These are phyloP conservation scores for Neocatenulostroma microsporum DNA, from an alignment of 2,329 filamentous ascomycete genomes.

Conservation along the genomic window DNA sequence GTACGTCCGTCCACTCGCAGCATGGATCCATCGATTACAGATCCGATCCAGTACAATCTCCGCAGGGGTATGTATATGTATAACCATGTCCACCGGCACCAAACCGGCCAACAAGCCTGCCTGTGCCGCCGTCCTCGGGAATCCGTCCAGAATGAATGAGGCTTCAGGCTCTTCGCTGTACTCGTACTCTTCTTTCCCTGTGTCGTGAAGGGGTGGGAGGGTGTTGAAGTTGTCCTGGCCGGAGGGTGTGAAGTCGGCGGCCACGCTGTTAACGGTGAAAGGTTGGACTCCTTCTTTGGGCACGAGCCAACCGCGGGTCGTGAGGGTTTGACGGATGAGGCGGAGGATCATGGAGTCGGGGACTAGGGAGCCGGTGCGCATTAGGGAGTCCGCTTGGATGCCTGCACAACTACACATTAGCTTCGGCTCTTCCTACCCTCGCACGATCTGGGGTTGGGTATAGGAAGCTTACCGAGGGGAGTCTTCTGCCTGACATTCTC, in stretches of 20 bases:
- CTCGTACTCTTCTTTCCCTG: slow-evolving; percentile 31
- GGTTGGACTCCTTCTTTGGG: slow-evolving; percentile 35
- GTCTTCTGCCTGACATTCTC: slow-evolving; percentile 88
- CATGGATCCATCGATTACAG: slow-evolving; percentile 86
- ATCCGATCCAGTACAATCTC: slow-evolving; percentile 85
- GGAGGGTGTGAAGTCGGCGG: slow-evolving; percentile 25
- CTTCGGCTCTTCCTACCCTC: too few species aligned
- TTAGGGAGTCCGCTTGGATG: slow-evolving; percentile 80
- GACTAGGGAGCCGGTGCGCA: slow-evolving; percentile 83
- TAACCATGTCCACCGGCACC: slow-evolving; percentile 89
- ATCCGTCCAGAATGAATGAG: slow-evolving; percentile 93
- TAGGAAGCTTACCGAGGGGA: slow-evolving; percentile 72
- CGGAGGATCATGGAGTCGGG: slow-evolving; percentile 85
- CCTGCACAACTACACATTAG: too few species aligned
- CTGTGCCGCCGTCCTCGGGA: slow-evolving; percentile 79
- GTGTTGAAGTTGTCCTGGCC: slow-evolving; percentile 25
- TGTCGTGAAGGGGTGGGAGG: slow-evolving; percentile 19
- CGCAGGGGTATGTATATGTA: slow-evolving; percentile 77
- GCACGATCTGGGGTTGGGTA: too few species aligned
- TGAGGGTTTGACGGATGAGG: slow-evolving; percentile 84
- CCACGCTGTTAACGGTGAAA: slow-evolving; percentile 37
- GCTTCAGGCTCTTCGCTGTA: slow-evolving; percentile 63
- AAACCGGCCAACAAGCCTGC: slow-evolving; percentile 68
- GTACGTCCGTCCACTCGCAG: slow-evolving; percentile 83
- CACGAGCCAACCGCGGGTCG: slow-evolving; percentile 71